Conservation (phyloP, 2,329 filamentous ascomycete genomes). For the Sporothrix humicola region DNA sequence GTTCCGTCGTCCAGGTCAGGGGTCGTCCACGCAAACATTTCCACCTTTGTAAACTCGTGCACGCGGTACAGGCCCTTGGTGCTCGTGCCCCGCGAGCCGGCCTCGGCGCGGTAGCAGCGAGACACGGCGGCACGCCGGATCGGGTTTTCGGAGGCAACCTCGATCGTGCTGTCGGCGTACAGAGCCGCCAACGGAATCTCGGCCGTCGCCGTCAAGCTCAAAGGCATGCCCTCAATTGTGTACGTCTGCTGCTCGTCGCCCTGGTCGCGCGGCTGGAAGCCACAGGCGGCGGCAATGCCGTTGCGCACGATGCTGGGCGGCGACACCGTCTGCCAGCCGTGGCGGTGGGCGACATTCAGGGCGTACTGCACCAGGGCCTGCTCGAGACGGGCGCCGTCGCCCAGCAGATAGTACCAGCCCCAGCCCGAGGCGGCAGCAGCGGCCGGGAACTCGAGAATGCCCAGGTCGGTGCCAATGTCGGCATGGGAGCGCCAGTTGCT, state of each 20-base stretch:
- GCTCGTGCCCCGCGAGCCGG: conserved; percentile 84
- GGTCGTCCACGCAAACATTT: conserved; percentile 91
- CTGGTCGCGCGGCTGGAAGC: conserved; percentile 90
- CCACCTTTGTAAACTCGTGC: conserved; percentile 98
- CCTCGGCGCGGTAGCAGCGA: conserved; percentile 94
- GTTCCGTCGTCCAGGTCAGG: conserved; percentile 58
- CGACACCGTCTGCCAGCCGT: conserved; percentile 79
- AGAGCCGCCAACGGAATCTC: conserved; percentile 95
- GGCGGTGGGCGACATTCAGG: conserved; percentile 70
- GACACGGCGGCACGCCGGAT: conserved; percentile 82
- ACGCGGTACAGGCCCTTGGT: conserved; percentile 96
- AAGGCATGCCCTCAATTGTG: conserved; percentile 72
- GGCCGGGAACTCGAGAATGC: conserved; percentile 85
- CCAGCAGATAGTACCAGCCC: conserved; percentile 97
- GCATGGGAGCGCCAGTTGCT: conserved; percentile 75
- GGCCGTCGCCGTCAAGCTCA: conserved; percentile 84
- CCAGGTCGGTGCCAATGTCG: conserved; percentile 83
- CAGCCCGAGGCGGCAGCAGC: conserved; percentile 86
- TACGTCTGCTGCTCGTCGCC: conserved; percentile 94
- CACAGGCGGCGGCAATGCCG: conserved; percentile 88
- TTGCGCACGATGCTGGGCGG: conserved; percentile 91
- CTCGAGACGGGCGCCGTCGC: conserved; percentile 90
- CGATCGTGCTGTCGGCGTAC: conserved; percentile 75
- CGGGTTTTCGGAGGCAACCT: conserved; percentile 73
- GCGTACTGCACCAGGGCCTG: conserved; percentile 91